Evolutionary conservation across 2,329 filamentous ascomycete genomes (phyloP).

Genomic region (Kalmusia sp.): DNA sequence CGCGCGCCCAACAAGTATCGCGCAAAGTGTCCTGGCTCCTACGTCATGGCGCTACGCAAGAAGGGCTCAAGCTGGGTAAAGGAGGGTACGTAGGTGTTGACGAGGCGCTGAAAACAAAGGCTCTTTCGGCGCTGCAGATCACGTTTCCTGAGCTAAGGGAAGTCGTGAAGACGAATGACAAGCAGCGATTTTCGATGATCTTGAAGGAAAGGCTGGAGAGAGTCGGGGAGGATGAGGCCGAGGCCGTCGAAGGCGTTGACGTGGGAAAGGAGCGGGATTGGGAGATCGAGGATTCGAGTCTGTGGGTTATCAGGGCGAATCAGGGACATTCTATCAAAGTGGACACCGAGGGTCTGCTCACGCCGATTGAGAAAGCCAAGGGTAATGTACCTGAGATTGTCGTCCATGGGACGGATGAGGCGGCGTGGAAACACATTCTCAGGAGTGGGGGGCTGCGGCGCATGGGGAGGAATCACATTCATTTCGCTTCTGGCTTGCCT

Average conservation of each 20-base stretch:
- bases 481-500: slow-evolving; percentile 81
- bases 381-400: slow-evolving; percentile 70
- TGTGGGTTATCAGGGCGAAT: slow-evolving; percentile 91
- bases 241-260: slow-evolving; percentile 57
- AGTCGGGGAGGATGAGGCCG: slow-evolving; percentile 7
- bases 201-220: slow-evolving; percentile 48
- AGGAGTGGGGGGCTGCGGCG: slow-evolving; percentile 76
- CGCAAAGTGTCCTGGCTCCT: slow-evolving; percentile 62
- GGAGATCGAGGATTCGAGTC: slow-evolving; percentile 34
- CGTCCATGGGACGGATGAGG: slow-evolving; percentile 89
- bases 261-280: slow-evolving; percentile 13
- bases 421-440: slow-evolving; percentile 77
- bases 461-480: slow-evolving; percentile 88
- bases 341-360: slow-evolving; percentile 74
- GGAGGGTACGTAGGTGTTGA: slow-evolving; percentile 67
- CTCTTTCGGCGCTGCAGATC: slow-evolving; percentile 72
- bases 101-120: slow-evolving; percentile 66
- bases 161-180: slow-evolving; percentile 78
- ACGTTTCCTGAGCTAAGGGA: slow-evolving; percentile 75
- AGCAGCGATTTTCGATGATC: slow-evolving; percentile 87
- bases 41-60: slow-evolving; percentile 67
- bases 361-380: slow-evolving; percentile 63
- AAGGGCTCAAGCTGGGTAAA: slow-evolving; percentile 64
- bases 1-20: slow-evolving; percentile 55
- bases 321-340: slow-evolving; percentile 89